Evolutionary conservation across 331 rosid genomes (phyloP).

Genomic region (Ulmus americana): DNA sequence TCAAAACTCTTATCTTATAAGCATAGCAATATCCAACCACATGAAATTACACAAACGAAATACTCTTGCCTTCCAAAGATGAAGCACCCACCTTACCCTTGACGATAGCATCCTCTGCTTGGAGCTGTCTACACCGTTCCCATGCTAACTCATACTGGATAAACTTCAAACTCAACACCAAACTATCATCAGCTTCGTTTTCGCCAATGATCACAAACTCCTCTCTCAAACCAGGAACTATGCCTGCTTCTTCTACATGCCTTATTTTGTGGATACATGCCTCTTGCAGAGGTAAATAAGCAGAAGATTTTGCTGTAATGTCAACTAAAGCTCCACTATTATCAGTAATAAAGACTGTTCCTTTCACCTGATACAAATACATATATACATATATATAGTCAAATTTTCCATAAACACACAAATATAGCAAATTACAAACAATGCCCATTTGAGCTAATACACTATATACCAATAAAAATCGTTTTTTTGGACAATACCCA

Average conservation of each 20-base stretch:
- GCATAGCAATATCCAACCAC: neutral
- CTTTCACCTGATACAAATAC: conserved; percentile 52
- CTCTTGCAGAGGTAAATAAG: conserved; percentile 65
- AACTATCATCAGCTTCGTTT: conserved; percentile 60
- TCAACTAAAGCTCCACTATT: conserved; percentile 65
- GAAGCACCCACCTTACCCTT: conserved; percentile 76
- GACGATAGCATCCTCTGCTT: conserved; percentile 73
- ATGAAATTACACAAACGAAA: neutral
- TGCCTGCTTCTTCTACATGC: conserved; percentile 68
- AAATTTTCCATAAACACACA: neutral
- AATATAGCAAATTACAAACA: neutral
- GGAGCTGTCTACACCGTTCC: conserved; percentile 90
- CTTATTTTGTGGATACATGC: conserved; percentile 55
- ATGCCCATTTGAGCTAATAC: neutral
- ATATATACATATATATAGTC: neutral
- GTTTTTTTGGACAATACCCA: neutral
- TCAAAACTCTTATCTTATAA: neutral
- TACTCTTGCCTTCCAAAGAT: too few species aligned
- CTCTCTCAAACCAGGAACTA: conserved; percentile 53
- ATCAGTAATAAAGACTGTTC: conserved; percentile 62
- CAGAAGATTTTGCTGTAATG: conserved; percentile 67
- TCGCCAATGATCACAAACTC: conserved; percentile 72
- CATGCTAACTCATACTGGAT: conserved; percentile 66
- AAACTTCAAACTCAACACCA: conserved; percentile 64
- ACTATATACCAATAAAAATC: neutral